A percentile compares a stretch with the other conserved stretches of the same genome.
These are phyloP conservation scores for Chenopodium suecicum DNA, from an alignment of 148 eudicot genomes.

Conservation along the genomic window DNA sequence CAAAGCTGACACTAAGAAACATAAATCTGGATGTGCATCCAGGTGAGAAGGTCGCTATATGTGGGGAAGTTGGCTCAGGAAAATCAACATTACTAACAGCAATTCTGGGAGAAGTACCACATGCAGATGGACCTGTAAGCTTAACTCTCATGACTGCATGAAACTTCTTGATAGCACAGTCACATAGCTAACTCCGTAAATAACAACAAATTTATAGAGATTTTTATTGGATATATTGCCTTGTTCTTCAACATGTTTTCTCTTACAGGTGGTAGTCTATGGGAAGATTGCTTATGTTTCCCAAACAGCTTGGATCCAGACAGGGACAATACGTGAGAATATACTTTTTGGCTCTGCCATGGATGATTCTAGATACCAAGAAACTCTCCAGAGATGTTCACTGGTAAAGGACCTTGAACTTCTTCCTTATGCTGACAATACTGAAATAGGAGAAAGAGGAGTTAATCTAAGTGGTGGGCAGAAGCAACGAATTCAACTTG, in stretches of 20 bases:
- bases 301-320: constrained; percentile 94
- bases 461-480: constrained; percentile 96
- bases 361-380: constrained; percentile 61
- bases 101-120: too few species aligned
- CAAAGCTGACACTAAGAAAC: constrained; percentile 48
- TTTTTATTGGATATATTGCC: neutral
- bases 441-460: constrained; percentile 97
- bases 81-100: too few species aligned
- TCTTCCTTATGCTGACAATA: constrained; percentile 76
- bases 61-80: constrained; percentile 32
- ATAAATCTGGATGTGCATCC: constrained; percentile 44
- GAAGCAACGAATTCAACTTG: constrained; percentile 92
- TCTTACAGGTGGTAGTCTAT: constrained; percentile 57
- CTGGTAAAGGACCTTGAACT: constrained; percentile 80
- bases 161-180: neutral
- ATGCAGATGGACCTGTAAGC: constrained; percentile 60
- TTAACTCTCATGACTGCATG: neutral
- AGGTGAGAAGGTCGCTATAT: constrained; percentile 68
- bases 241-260: neutral
- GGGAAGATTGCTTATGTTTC: constrained; percentile 81
- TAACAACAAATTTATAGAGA: neutral
- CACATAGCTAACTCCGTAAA: neutral
- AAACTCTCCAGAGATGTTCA: constrained; percentile 73
- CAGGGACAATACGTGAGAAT: constrained; percentile 80
- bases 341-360: constrained; percentile 75